Percentiles rank a stretch among this genome's conserved stretches.
Conservation (phyloP, 2,329 filamentous ascomycete species). For the Trichoderma sp. region DNA sequence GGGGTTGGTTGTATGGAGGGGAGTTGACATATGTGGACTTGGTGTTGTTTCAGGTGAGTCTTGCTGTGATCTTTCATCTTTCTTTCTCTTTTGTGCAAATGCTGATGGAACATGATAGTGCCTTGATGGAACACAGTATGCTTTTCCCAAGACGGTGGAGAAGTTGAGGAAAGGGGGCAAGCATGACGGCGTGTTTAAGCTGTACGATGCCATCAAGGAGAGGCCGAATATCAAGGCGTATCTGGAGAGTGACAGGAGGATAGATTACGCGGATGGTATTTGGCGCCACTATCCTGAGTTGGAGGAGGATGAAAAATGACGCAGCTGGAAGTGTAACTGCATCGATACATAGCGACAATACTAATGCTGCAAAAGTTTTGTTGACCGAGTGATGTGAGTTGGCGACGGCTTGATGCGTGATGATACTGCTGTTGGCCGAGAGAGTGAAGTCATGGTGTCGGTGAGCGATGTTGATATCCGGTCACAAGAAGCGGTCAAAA, state of each 20-base stretch:
- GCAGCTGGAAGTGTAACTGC: neutral
- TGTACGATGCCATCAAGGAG: conserved; percentile 62
- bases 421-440: neutral
- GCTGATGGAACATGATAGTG: conserved; percentile 33
- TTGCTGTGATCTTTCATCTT: neutral
- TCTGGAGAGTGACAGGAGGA: conserved; percentile 60
- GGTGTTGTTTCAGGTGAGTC: conserved; percentile 65
- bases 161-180: conserved; percentile 53
- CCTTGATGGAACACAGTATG: conserved; percentile 58
- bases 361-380: neutral
- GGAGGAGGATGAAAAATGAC: conserved; percentile 42
- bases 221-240: conserved; percentile 66
- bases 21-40: conserved; percentile 69
- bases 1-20: conserved; percentile 64
- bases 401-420: neutral
- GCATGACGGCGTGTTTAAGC: conserved; percentile 59
- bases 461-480: neutral
- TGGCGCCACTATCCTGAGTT: conserved; percentile 73
- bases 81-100: neutral
- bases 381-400: neutral
- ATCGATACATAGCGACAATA: too few species aligned
- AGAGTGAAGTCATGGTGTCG: neutral
- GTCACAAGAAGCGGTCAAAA: neutral
- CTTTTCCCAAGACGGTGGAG: conserved; percentile 66
- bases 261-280: conserved; percentile 62